Base-by-base conservation (phyloP, 495 filamentous ascomycete genomes). In the Penicillium manginii region DNA sequence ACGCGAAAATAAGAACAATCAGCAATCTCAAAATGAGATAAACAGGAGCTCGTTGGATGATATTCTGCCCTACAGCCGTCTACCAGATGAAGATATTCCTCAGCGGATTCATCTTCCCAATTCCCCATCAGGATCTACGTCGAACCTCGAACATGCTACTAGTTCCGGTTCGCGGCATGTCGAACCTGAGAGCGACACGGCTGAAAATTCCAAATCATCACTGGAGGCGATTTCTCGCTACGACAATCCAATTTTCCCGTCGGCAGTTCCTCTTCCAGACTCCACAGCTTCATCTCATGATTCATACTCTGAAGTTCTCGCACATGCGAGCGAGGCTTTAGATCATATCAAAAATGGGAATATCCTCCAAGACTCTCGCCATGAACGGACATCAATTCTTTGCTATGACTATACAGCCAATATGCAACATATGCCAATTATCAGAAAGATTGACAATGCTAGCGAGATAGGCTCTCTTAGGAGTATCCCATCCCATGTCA, bases 281-380 rank as follows among this genome's bases (percentile, higher is more conserved):
- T 42, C n/a, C 6, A 4, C 6, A 42, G 5, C 11, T 14, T 14
- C 15, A 14, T n/a, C 39, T 15, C 11, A 14, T 17, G 39, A 21
- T 35, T 35, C 37, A 52, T 63, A 63, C 31, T 9, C 11, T 1
- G 8, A 37, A 8, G 43, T 55, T 5, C 14, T 63, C 49, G 37
- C 55, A 15, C 58, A 59, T 35, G 60, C 55, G 33, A 23, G 33
- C 6, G 33, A 59, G 2, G 55, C 46, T 17, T 15, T 63, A 29
- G 50, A 55, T 21, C 55, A 63, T 47, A 58, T 63, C 50, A 50
- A 52, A 23, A 17, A 58, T 9, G 60, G 60, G 23, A 63, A 40
- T 23, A 33, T 63, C 4, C n/a, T 12, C 5, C n/a, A 18, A 12
- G 0, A 0, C 1, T 49, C 60, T 15, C 55, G 60, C 17, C 47